phyloP scores from a whole-genome alignment of 768 basidiomycete species.

The Paxillus involutus region DNA sequence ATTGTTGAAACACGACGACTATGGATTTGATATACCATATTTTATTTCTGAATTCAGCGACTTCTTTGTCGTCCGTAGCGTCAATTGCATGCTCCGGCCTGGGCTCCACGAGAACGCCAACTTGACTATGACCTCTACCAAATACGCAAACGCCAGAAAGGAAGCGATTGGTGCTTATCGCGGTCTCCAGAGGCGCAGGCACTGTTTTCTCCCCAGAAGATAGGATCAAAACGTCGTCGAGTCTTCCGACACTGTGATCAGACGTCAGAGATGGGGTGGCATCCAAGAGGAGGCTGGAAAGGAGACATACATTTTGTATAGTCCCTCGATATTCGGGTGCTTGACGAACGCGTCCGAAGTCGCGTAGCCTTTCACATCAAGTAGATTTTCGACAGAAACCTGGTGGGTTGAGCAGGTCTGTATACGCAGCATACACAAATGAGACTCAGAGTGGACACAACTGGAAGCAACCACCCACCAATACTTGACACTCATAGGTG shows the following conservation, averaged over 20 bases:
- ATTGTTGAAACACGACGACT: background rate
- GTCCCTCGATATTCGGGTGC: conserved; percentile 41
- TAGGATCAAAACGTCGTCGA: conserved; percentile 34
- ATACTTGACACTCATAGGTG: conserved; percentile 37
- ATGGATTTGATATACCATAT: conserved; percentile 32
- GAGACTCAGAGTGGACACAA: background rate
- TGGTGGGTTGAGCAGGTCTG: conserved; percentile 30
- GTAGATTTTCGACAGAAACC: conserved; percentile 33
- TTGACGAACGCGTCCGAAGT: conserved; percentile 43
- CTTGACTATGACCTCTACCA: conserved; percentile 31
- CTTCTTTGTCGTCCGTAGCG: conserved; percentile 22
- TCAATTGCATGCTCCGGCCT: conserved; percentile 35
- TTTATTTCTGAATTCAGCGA: conserved; percentile 34
- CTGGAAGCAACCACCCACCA: conserved; percentile 26
- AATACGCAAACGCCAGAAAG: conserved; percentile 40
- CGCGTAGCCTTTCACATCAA: conserved; percentile 40
- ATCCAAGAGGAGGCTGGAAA: too few relatives aligned
- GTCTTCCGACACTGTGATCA: conserved; percentile 36
- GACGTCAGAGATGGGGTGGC: background rate
- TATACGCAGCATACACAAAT: background rate
- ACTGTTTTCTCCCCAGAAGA: conserved; percentile 34
- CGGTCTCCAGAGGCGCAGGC: conserved; percentile 33
- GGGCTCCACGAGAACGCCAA: conserved; percentile 33
- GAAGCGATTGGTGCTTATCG: conserved; percentile 18
- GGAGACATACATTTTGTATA: conserved; percentile 41